Conservation (phyloP, 2,329 filamentous ascomycete species). For the Sporothrix mexicana region DNA sequence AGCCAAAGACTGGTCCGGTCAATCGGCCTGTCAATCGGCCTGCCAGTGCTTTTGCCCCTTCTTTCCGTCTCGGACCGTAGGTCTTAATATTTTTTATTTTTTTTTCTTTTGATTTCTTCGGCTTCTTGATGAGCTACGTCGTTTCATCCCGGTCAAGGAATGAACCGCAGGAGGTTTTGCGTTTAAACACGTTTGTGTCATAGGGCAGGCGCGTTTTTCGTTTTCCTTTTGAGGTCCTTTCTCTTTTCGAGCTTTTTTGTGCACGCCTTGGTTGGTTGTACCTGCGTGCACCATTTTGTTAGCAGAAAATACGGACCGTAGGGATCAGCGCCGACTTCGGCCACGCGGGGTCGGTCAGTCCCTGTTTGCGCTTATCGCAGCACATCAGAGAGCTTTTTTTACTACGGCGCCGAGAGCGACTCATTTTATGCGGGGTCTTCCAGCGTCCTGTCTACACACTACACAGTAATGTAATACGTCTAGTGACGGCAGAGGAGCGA, state of each 20-base stretch:
- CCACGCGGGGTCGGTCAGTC: constrained; percentile 33
- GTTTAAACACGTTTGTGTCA: neutral
- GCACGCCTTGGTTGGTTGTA: too few species aligned
- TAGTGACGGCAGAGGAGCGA: too few species aligned
- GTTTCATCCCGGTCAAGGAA: neutral
- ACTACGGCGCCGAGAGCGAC: neutral
- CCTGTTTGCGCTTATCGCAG: neutral
- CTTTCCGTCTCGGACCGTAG: constrained; percentile 1
- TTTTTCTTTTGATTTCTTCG: neutral
- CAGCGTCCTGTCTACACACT: neutral
- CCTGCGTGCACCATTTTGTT: too few species aligned
- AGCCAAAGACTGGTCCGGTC: too few species aligned
- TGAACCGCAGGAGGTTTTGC: neutral
- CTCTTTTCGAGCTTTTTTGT: neutral
- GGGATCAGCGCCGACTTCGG: constrained; percentile 34
- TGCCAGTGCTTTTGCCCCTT: neutral
- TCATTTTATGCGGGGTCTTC: constrained; percentile 24
- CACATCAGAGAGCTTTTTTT: constrained; percentile 21
- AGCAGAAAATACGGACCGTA: too few species aligned
- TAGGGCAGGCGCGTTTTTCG: constrained; percentile 7
- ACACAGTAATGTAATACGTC: too few species aligned
- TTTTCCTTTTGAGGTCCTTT: neutral
- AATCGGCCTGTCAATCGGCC: neutral
- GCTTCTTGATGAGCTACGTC: neutral
- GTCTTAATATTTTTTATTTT: too few species aligned